Evolutionary conservation across 305 asterid species (phyloP).

Genomic region (Fraxinus baroniana): DNA sequence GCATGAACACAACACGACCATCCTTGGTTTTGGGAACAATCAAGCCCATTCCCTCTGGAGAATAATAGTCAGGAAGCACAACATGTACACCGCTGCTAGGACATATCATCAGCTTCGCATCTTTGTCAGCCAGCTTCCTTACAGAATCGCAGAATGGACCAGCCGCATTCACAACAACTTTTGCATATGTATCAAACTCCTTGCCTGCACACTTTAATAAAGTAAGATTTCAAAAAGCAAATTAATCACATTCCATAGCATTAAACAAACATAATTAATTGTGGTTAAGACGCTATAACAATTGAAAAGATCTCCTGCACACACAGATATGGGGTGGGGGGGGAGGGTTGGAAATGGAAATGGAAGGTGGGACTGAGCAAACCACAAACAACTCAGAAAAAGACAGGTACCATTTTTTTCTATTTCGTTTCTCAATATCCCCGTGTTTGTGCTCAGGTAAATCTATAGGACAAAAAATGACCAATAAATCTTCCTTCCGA

Average conservation of each 20-base stretch:
- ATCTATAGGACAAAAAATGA: conserved; percentile 6
- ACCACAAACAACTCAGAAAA: conserved; percentile 14
- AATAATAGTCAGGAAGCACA: conserved; percentile 96
- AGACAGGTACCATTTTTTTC: conserved; percentile 9
- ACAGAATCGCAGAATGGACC: conserved; percentile 98
- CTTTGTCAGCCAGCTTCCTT: conserved; percentile 73
- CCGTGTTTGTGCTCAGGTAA: conserved; percentile 4
- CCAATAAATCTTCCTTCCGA: background rate
- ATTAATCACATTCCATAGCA: conserved; percentile 14
- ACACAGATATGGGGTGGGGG: background rate
- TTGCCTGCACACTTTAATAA: conserved; percentile 58
- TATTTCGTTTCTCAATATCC: conserved; percentile 12
- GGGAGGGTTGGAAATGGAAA: background rate
- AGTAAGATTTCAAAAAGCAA: conserved; percentile 28
- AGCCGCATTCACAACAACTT: conserved; percentile 86
- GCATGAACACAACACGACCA: conserved; percentile 98
- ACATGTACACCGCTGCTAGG: conserved; percentile 98
- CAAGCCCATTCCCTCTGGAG: conserved; percentile 99
- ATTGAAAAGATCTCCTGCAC: conserved; percentile 4
- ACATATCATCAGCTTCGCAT: conserved; percentile 76
- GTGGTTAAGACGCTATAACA: conserved; percentile 18
- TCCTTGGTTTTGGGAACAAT: conserved; percentile 99
- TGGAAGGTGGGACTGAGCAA: background rate
- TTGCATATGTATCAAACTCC: conserved; percentile 91
- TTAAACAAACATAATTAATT: conserved; percentile 8